Evolutionary conservation across 148 eudicot genomes (phyloP).

Genomic region (Rhododendron ferrugineum): DNA sequence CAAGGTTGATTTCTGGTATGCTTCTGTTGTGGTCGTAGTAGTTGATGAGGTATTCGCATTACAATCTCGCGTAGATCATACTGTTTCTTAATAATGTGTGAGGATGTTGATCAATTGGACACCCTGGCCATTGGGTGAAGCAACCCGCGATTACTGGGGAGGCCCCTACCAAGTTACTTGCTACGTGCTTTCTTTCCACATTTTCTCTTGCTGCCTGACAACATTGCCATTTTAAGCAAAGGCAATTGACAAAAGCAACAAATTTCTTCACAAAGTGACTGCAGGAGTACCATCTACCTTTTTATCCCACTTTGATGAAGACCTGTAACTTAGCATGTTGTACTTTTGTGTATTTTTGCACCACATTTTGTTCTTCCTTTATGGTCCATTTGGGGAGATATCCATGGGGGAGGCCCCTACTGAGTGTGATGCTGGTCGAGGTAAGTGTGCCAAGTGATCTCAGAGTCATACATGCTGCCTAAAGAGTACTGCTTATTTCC

Average conservation of each 20-base stretch:
- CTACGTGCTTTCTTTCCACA: not conserved
- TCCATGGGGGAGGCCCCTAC: slow-evolving; percentile 27
- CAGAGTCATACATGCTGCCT: slow-evolving; percentile 9
- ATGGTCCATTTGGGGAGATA: not conserved
- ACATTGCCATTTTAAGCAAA: slow-evolving; percentile 4
- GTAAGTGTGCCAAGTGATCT: slow-evolving; percentile 13
- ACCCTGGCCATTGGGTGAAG: not conserved
- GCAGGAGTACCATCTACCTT: not conserved
- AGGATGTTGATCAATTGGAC: not conserved
- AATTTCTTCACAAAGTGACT: not conserved
- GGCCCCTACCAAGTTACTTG: slow-evolving; percentile 14
- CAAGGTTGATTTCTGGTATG: not conserved
- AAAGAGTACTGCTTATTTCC: not conserved
- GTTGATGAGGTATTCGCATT: not conserved
- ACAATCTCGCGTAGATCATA: not conserved
- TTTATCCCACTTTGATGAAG: not conserved
- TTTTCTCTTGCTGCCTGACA: not conserved
- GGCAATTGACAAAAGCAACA: not conserved
- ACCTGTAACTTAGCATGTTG: not conserved
- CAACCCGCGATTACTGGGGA: not conserved
- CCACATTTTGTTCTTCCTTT: not conserved
- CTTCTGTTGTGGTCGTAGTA: not conserved
- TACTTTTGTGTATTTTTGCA: not conserved
- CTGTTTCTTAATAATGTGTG: not conserved
- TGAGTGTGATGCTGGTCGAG: slow-evolving; percentile 7